Percentiles rank a stretch among this genome's conserved stretches.
Evolutionary conservation across 2,329 filamentous ascomycete genomes (phyloP).

Genomic region (Raffaelea ambrosiae): DNA sequence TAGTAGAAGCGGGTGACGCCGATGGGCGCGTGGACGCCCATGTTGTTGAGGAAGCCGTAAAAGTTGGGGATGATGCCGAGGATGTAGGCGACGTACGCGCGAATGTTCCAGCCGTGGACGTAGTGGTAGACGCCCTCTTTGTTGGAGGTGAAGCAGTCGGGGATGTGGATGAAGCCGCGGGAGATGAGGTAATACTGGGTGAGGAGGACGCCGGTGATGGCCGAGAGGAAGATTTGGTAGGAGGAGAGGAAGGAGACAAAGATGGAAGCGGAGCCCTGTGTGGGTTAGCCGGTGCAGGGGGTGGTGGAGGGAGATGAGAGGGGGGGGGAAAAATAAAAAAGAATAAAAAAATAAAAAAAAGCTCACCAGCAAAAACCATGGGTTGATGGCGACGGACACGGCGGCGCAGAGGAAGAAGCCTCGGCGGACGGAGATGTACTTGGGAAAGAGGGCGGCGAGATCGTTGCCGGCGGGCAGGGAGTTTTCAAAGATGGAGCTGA

Average conservation of each 20-base stretch:
- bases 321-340: neutral
- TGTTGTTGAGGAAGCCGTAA: constrained; percentile 30
- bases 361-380: constrained; percentile 13
- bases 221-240: constrained; percentile 31
- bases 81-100: constrained; percentile 17
- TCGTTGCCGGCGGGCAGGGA: constrained; percentile 16
- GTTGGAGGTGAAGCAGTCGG: constrained; percentile 19
- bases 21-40: constrained; percentile 26
- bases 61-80: constrained; percentile 30
- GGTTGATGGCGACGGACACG: constrained; percentile 14
- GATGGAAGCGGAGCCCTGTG: constrained; percentile 20
- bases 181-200: constrained; percentile 32
- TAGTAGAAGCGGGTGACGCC: constrained; percentile 41
- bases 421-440: constrained; percentile 28
- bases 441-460: constrained; percentile 26
- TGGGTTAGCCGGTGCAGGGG: neutral
- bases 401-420: constrained; percentile 25
- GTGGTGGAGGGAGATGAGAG: neutral
- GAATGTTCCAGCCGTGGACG: constrained; percentile 10
- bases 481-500: constrained; percentile 10
- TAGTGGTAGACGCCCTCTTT: constrained; percentile 10
- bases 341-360: neutral
- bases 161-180: constrained; percentile 24
- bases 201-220: constrained; percentile 32
- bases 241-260: constrained; percentile 31